phyloP scores from a whole-genome alignment of 768 basidiomycete species.

The Calocybe indica region DNA sequence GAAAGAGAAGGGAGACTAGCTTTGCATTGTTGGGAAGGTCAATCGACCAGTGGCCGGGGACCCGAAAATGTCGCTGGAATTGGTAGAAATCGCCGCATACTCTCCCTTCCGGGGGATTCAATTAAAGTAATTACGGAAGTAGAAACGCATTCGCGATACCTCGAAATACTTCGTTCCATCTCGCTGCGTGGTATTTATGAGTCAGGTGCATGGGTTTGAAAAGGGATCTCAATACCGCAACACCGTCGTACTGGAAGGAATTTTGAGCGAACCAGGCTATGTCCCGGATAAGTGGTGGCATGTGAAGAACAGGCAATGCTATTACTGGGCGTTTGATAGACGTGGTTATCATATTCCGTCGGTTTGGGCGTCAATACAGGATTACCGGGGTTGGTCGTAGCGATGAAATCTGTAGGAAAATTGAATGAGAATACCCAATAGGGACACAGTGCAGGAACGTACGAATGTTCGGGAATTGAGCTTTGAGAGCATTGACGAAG shows the following conservation, averaged over 20 bases:
- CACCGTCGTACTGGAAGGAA: conserved; percentile 27
- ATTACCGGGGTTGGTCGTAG: conserved; percentile 32
- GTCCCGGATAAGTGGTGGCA: not conserved
- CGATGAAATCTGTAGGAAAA: conserved; percentile 39
- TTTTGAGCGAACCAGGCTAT: conserved; percentile 30
- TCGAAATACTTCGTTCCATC: conserved; percentile 50
- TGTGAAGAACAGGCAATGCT: not conserved
- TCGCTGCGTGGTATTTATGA: conserved; percentile 26
- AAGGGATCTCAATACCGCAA: conserved; percentile 12
- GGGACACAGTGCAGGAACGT: not conserved
- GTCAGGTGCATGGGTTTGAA: not conserved
- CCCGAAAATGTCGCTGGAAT: conserved; percentile 37
- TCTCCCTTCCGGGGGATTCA: conserved; percentile 31
- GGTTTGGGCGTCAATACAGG: conserved; percentile 41
- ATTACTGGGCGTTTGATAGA: conserved; percentile 47
- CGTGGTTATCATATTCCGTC: conserved; percentile 44
- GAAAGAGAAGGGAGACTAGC: conserved; percentile 20
- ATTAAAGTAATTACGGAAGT: conserved; percentile 3
- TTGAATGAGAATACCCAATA: not conserved
- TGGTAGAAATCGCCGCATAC: conserved; percentile 49
- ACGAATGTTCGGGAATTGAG: conserved; percentile 43
- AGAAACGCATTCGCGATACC: not conserved
- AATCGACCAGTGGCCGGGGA: conserved; percentile 33
- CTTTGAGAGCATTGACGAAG: conserved; percentile 33
- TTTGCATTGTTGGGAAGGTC: conserved; percentile 44